Conservation (phyloP, 2,329 filamentous ascomycete species). For the Sarocladiaceae sp. region DNA sequence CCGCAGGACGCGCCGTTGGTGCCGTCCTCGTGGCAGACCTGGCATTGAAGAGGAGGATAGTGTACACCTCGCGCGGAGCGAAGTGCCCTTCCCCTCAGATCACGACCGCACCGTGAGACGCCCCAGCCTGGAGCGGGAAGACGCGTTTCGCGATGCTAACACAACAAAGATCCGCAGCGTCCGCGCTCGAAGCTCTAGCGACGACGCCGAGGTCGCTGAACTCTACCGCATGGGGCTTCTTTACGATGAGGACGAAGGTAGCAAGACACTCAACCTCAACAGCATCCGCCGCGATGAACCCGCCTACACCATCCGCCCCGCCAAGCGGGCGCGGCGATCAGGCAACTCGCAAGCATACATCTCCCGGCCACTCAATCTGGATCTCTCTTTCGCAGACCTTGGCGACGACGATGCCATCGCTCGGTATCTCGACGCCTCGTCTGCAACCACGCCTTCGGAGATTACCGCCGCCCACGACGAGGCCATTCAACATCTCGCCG, state of each 20-base stretch:
- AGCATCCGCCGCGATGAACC: slow-evolving; percentile 32
- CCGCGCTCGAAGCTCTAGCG: slow-evolving; percentile 16
- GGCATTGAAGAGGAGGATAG: slow-evolving; percentile 23
- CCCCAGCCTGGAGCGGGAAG: slow-evolving; percentile 39
- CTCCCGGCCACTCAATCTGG: slow-evolving; percentile 24
- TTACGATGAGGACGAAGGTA: slow-evolving; percentile 32
- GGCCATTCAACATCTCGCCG: slow-evolving; percentile 12
- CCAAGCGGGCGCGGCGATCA: slow-evolving; percentile 20
- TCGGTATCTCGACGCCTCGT: slow-evolving; percentile 24
- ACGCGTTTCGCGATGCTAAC: slow-evolving; percentile 37
- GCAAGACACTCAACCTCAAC: slow-evolving; percentile 28
- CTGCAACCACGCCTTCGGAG: slow-evolving; percentile 7
- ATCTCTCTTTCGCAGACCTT: slow-evolving; percentile 37
- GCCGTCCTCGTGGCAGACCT: background rate
- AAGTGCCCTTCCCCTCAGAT: slow-evolving; percentile 31
- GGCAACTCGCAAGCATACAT: slow-evolving; percentile 14
- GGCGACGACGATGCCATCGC: slow-evolving; percentile 33
- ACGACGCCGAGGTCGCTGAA: slow-evolving; percentile 31
- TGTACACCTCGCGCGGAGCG: slow-evolving; percentile 27
- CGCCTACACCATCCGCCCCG: slow-evolving; percentile 29
- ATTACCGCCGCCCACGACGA: slow-evolving; percentile 13
- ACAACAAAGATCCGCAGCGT: slow-evolving; percentile 27
- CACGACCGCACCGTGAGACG: slow-evolving; percentile 22
- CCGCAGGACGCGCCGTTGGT: slow-evolving; percentile 5
- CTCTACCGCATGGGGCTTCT: slow-evolving; percentile 39